Percentiles rank a stretch among this genome's conserved stretches.
phyloP scores from a whole-genome alignment of 164 flowering plant genomes.

The Houttuynia cordata region DNA sequence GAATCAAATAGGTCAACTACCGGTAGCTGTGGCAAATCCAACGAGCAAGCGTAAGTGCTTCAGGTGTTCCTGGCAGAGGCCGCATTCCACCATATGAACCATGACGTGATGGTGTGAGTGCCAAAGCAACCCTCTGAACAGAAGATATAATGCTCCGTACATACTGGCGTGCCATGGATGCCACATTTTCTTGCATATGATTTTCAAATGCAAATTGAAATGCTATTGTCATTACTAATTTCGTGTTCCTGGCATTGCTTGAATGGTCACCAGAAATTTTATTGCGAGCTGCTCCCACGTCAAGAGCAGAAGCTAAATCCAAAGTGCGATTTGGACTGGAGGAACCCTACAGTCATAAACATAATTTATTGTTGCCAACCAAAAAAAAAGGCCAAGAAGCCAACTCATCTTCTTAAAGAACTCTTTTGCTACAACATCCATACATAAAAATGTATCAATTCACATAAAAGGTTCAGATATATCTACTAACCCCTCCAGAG shows the following conservation, averaged over 20 bases:
- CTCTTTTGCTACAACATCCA: no score
- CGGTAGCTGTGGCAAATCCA: conserved; percentile 89
- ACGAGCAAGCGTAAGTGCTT: conserved; percentile 85
- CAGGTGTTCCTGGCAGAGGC: conserved; percentile 74
- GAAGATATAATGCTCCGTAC: conserved; percentile 88
- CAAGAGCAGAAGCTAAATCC: conserved; percentile 96
- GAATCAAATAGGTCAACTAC: no score
- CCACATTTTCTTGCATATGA: conserved; percentile 87
- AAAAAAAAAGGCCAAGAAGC: no score
- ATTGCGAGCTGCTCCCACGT: conserved; percentile 63
- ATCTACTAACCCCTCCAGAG: conserved; percentile 41
- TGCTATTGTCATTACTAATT: conserved; percentile 98
- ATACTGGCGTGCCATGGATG: conserved; percentile 96
- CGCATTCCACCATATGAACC: conserved; percentile 53
- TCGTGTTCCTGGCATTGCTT: conserved; percentile 28
- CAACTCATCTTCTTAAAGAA: no score
- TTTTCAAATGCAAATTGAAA: conserved; percentile 90
- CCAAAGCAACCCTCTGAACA: conserved; percentile 92
- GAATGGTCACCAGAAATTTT: conserved; percentile 38
- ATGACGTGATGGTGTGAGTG: conserved; percentile 77
- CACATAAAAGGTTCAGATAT: background rate
- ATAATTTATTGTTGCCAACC: no score
- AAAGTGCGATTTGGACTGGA: conserved; percentile 91
- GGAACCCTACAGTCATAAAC: conserved; percentile 41
- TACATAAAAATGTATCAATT: no score